Conservation (phyloP, 2,329 filamentous ascomycete species). For the Monilinia laxa region DNA sequence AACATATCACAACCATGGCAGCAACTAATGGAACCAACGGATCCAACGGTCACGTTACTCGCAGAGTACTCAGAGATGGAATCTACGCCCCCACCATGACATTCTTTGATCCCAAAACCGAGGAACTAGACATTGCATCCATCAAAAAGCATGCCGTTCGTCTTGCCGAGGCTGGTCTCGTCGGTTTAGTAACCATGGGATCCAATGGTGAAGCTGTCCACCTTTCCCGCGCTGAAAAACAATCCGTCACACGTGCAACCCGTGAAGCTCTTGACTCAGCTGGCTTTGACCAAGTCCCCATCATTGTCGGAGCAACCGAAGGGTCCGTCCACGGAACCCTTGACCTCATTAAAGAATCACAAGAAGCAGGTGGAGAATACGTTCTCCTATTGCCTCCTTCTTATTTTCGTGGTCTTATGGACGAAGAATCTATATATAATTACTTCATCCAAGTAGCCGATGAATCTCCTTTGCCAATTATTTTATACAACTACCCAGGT, state of each 20-base stretch:
- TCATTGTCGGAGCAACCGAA: conserved; percentile 80
- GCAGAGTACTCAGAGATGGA: conserved; percentile 68
- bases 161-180: conserved; percentile 73
- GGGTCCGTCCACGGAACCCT: conserved; percentile 81
- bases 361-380: conserved; percentile 73
- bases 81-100: conserved; percentile 90
- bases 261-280: conserved; percentile 79
- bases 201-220: conserved; percentile 90
- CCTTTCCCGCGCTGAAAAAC: conserved; percentile 74
- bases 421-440: conserved; percentile 70
- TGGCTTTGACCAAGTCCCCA: conserved; percentile 71
- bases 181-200: conserved; percentile 81
- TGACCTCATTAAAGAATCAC: conserved; percentile 66
- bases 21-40: conserved; percentile 26
- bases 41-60: conserved; percentile 32
- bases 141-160: conserved; percentile 81
- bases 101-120: conserved; percentile 80
- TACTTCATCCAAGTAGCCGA: conserved; percentile 70
- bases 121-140: conserved; percentile 77
- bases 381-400: conserved; percentile 76
- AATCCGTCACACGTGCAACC: conserved; percentile 71
- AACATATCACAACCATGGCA: conserved; percentile 24
- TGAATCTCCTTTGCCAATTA: conserved; percentile 70
- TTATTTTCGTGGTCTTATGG: conserved; percentile 75
- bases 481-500: conserved; percentile 90